Percentiles rank a stretch among this genome's conserved stretches.
phyloP scores from a whole-genome alignment of 768 basidiomycete genomes.

The Leccinellum luteum region DNA sequence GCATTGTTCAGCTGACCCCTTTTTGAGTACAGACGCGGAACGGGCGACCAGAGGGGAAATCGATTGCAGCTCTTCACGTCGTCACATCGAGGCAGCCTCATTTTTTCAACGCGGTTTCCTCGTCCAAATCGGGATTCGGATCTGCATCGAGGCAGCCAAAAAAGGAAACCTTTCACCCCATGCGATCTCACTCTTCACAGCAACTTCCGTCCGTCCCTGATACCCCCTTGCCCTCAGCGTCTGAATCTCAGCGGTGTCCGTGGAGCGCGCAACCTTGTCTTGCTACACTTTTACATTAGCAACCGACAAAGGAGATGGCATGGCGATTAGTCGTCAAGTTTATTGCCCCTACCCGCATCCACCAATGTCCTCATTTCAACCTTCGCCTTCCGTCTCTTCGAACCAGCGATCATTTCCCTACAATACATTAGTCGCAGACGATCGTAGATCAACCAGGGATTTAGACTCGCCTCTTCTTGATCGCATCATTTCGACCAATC shows the following conservation, averaged over 20 bases:
- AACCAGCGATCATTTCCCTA: slow-evolving; percentile 79
- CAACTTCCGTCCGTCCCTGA: neutral
- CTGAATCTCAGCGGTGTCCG: neutral
- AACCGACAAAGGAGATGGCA: slow-evolving; percentile 11
- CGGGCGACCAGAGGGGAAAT: slow-evolving; percentile 15
- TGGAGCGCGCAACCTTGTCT: neutral
- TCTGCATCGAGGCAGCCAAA: slow-evolving; percentile 27
- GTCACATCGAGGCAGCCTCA: slow-evolving; percentile 41
- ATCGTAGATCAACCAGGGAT: neutral
- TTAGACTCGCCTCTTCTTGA: slow-evolving; percentile 61
- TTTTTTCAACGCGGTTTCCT: slow-evolving; percentile 27
- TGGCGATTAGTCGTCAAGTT: neutral
- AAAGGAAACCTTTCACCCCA: slow-evolving; percentile 13
- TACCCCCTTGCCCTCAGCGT: neutral
- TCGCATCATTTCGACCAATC: slow-evolving; percentile 65
- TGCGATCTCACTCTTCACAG: neutral
- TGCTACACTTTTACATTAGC: neutral
- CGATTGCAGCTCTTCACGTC: slow-evolving; percentile 31
- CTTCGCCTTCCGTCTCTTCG: slow-evolving; percentile 61
- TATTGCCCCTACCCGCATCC: neutral
- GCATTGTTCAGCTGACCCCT: slow-evolving; percentile 15
- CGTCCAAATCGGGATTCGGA: slow-evolving; percentile 26
- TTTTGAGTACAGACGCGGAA: slow-evolving; percentile 31
- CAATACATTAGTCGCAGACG: neutral
- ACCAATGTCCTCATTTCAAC: neutral